A percentile compares a stretch with the other conserved stretches of the same genome.
phyloP scores from a whole-genome alignment of 1,284 basidiomycete genomes.

The Mycosarcoma maydis region DNA sequence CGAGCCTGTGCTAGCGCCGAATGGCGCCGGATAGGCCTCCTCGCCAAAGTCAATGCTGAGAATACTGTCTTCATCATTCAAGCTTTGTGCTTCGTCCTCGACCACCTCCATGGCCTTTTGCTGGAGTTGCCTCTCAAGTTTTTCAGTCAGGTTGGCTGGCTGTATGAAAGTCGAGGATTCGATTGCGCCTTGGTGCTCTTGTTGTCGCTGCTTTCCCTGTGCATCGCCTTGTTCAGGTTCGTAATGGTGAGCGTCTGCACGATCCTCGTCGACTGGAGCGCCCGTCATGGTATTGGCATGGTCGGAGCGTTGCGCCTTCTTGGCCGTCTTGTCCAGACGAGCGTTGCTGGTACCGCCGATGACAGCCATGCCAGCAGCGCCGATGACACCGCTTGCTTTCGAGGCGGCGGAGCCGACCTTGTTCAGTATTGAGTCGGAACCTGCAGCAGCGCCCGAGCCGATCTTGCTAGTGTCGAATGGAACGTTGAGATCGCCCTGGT shows the following conservation, averaged over 20 bases:
- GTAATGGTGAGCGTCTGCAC: constrained; percentile 15
- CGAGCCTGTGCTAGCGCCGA: constrained; percentile 17
- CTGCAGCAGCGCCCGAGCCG: constrained; percentile 37
- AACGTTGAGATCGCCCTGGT: constrained; percentile 28
- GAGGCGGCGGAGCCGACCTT: constrained; percentile 68
- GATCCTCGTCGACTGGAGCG: constrained; percentile 23
- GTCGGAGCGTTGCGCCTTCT: constrained; percentile 20
- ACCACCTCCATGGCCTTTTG: constrained; percentile 24
- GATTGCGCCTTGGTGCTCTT: constrained; percentile 10
- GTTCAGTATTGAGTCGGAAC: constrained; percentile 30
- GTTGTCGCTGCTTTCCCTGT: constrained; percentile 29
- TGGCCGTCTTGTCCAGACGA: constrained; percentile 39
- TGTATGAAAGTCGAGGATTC: background rate
- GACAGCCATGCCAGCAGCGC: no score
- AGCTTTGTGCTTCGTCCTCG: constrained; percentile 16
- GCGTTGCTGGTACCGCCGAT: constrained; percentile 25
- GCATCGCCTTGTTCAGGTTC: constrained; percentile 29
- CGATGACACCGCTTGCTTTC: constrained; percentile 75
- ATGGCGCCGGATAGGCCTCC: constrained; percentile 53
- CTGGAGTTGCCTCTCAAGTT: constrained; percentile 25
- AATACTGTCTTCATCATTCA: constrained; percentile 8
- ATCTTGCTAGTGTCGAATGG: constrained; percentile 33
- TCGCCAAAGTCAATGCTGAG: constrained; percentile 20
- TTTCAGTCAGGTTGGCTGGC: constrained; percentile 28
- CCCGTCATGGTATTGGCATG: constrained; percentile 15